Base-by-base conservation (phyloP, 106 monocot genomes). In the Dendrobium chrysotoxum region DNA sequence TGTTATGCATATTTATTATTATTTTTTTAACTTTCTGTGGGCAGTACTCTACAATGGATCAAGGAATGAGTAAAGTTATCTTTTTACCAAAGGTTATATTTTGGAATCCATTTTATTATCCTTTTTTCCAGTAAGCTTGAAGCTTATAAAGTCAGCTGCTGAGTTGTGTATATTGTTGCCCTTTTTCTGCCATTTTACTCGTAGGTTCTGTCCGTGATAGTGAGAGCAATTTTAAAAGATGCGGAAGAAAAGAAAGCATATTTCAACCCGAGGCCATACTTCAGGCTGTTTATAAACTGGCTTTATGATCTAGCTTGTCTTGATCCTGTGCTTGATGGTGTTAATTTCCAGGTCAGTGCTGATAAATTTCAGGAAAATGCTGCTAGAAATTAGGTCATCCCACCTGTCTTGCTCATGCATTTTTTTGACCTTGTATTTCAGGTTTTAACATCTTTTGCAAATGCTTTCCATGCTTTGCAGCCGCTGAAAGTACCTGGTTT, bases 241-340 rank as follows among this genome's bases (percentile, higher is more conserved):
- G 88, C 90, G 10, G 99, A 99, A 79, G 95, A 99, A 78, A 95
- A 90, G 83, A 95, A 95, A 78, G 40, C 80, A 40, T 85, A 68
- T 42, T 99, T 99, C 75, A 95, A 99, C 55, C 88, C 99, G 13
- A 88, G 93, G 76, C 99, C 95, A 77, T 99, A 91, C 54, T 99
- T 99, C 55, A 91, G 99, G 71, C 78, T 99, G 55, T 95, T 95
- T 83, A 76, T 93, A 61, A 91, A 99, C 81, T 99, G 86, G 87
- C 83, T 99, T 61, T 79, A 85, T 82, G 99, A 99, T 50, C 88
- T 99, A 71, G 72, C 86, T 82, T 86, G 89, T 82, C 77, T 87
- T 65, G 95, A 95, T 21, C 79, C 85, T 77, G 76, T 79, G 20
- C 79, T 90, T 75, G 99, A 99, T 66, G 85, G 85, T 77, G 72